Evolutionary conservation across 768 basidiomycete species (phyloP), one percentile per base, ranked within the genome.

Genomic region (Daedaleopsis sinensis): DNA sequence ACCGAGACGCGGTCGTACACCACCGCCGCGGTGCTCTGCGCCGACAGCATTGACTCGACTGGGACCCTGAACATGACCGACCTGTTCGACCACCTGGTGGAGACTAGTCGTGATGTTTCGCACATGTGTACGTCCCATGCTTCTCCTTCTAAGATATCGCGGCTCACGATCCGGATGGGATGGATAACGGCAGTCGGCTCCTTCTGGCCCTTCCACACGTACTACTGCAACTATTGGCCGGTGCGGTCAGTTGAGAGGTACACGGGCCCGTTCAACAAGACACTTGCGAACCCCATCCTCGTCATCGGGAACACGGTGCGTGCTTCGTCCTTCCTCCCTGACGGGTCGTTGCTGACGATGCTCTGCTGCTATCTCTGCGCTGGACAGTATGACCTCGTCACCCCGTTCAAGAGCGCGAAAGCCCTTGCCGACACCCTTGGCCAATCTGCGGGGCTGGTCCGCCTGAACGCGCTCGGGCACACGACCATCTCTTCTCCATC

Each of bases 221-320:
- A 32, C 27, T 32, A 32, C 27, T 32, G 27, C 27, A 32, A 32
- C 27, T 32, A 32, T 7, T 32, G 27, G 27, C 27, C 27, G 27
- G 27, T 32, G 27, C 27, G 27, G 27, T 32, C 27, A 32, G 27
- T 32, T 7, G 27, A 32, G 27, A 3, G 27, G 27, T 32, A 32
- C 27, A 32, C 27, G 27, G 63, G 63, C 15, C 63, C 65, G 21
- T 64, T 54, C 47, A 66, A 66, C 50, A 24, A 48, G 39, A 61
- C 54, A 19, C 49, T 66, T 13, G 47, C 44, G 23, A 61, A 64
- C 39, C 19, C 36, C 19, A 61, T 64, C 27, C 43, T 66, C 1
- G 55, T 66, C 4, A 36, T 58, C 36, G 39, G 49, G 19, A 64
- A 64, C 43, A 21, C 44, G 39, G 65, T 59, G 5, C 10, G 63